Conservation (phyloP, 352 stramenopile genomes). For the Thraustotheca clavata region DNA sequence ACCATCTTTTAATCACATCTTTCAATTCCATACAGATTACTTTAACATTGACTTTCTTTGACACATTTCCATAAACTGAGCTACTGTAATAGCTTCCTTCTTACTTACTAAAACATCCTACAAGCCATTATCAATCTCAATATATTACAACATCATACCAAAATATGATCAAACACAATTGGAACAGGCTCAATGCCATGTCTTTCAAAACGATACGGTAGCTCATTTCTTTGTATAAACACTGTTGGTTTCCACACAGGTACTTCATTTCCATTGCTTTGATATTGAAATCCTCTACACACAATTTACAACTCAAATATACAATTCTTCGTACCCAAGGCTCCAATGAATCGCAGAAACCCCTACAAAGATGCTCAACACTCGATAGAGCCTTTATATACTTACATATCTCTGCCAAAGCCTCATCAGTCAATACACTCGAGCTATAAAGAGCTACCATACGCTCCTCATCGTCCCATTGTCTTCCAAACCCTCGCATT, state of each 20-base stretch:
- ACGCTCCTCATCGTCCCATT: constrained; percentile 15
- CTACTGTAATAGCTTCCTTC: neutral
- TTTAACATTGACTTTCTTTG: neutral
- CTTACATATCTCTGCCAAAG: constrained; percentile 2
- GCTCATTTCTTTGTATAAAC: neutral
- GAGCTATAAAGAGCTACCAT: constrained; percentile 20
- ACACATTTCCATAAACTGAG: neutral
- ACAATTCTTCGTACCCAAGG: neutral
- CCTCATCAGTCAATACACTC: constrained; percentile 3
- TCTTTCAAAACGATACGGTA: constrained; percentile 1
- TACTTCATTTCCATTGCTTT: neutral
- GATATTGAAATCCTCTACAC: neutral
- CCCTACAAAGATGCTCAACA: neutral
- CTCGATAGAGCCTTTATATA: neutral
- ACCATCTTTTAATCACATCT: too few species aligned
- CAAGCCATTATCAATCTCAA: neutral
- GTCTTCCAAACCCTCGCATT: too few species aligned
- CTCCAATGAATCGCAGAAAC: constrained; percentile 11
- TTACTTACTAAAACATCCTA: too few species aligned
- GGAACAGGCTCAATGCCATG: constrained; percentile 12
- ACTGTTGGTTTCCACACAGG: neutral
- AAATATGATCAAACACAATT: constrained; percentile 5
- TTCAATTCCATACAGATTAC: too few species aligned
- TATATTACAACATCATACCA: neutral
- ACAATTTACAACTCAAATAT: neutral